Evolutionary conservation across 805 yeast genomes (phyloP), one percentile per base, ranked within the genome.

Genomic region (Candida boleticola): DNA sequence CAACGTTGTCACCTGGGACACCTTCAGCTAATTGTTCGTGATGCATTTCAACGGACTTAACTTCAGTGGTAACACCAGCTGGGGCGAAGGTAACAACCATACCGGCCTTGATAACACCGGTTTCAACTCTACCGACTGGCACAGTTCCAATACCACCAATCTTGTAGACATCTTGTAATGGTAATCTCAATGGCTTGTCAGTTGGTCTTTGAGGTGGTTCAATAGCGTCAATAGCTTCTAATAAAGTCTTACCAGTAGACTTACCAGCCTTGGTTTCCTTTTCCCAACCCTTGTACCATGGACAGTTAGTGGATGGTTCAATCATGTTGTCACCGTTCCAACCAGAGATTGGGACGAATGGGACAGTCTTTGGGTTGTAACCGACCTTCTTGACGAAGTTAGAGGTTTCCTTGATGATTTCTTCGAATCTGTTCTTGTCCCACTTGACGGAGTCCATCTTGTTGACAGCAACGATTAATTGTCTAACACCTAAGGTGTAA

Each of bases 281-380:
- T 64, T 70, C 66, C 93, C 89, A 80, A 66, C 92, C 87, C 85
- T 86, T 77, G 86, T 79, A 79, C 93, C 93, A 85, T 66, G 88
- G 79, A 73, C 86, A 81, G 86, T 85, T 85, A 58, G 83, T 44
- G 58, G 89, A 81, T 41, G 85, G 63, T 76, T 85, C 92, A 71
- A 85, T 81, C 93, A 85, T 85, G 89, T 85, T 85, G 78, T 85
- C 93, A 79, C 95, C 95, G 76, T 83, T 81, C 84, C 92, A 83
- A 64, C 95, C 95, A 62, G 93, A 85, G 71, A 84, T 82, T 70
- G 95, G 95, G 63, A 87, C 90, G 81, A 86, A 87, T 60, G 87
- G 80, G 69, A 82, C 85, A 66, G 83, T 74, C 80, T 82, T 79
- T 66, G 86, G 84, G 79, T 79, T 80, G 85, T 74, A 84, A 71